Conservation (phyloP, 805 yeast species). For the Candida boleticola region DNA sequence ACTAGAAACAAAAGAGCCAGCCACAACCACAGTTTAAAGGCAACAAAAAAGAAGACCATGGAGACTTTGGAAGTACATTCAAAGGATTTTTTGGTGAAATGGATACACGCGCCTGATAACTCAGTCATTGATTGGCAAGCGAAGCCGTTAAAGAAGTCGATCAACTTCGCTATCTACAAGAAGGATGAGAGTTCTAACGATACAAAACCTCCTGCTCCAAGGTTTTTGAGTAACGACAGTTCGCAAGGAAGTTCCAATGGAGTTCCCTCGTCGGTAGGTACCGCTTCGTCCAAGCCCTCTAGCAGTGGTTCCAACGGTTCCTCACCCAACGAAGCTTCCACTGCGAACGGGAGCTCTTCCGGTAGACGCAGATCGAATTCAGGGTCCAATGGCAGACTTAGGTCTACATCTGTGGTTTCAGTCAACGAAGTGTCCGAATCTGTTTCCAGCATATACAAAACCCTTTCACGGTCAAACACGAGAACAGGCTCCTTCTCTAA, state of each 20-base stretch:
- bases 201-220: constrained; percentile 7
- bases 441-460: constrained; percentile 20
- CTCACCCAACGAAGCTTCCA: background rate
- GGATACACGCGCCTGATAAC: constrained; percentile 78
- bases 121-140: constrained; percentile 74
- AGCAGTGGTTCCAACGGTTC: background rate
- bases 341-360: background rate
- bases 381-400: constrained; percentile 3
- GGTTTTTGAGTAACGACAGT: background rate
- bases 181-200: constrained; percentile 22
- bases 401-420: constrained; percentile 31
- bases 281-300: background rate
- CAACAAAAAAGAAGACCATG: constrained; percentile 51
- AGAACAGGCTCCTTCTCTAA: constrained; percentile 24
- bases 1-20: too few species aligned
- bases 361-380: background rate
- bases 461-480: constrained; percentile 35
- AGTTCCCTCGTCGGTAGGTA: background rate
- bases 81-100: constrained; percentile 83
- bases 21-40: too few species aligned
- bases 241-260: background rate
- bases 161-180: constrained; percentile 39
- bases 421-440: constrained; percentile 35
- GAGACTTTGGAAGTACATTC: constrained; percentile 90
- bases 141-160: constrained; percentile 58